phyloP scores from a whole-genome alignment of 441 rosid species.

The Brassica balearica region DNA sequence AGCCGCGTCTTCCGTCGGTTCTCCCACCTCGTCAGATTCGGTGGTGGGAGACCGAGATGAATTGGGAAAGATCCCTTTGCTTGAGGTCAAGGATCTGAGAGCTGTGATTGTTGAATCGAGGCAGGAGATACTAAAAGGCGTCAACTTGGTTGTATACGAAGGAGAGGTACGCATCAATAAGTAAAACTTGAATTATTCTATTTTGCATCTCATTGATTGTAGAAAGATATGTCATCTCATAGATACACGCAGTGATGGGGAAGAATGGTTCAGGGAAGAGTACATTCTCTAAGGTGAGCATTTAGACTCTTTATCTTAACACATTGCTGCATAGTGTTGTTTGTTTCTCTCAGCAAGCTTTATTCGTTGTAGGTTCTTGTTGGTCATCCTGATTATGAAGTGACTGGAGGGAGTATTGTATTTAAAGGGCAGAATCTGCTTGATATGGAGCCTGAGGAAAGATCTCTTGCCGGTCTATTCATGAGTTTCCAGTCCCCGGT shows the following conservation, averaged over 20 bases:
- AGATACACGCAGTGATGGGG: conserved; percentile 97
- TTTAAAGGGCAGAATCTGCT: conserved; percentile 90
- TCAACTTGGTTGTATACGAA: conserved; percentile 67
- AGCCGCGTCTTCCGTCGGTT: conserved; percentile 43
- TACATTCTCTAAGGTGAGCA: conserved; percentile 81
- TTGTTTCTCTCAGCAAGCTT: conserved; percentile 14
- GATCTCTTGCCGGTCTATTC: conserved; percentile 97
- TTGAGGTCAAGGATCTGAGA: conserved; percentile 76
- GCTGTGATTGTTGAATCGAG: conserved; percentile 80
- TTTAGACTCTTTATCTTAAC: background rate
- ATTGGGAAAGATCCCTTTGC: conserved; percentile 59
- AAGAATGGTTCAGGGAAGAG: conserved; percentile 99
- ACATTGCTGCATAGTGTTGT: conserved; percentile 4
- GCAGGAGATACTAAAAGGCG: conserved; percentile 86
- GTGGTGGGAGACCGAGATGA: conserved; percentile 31
- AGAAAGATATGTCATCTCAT: background rate
- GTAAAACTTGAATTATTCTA: background rate
- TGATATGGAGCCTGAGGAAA: conserved; percentile 92
- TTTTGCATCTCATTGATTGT: background rate
- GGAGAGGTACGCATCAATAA: conserved; percentile 69
- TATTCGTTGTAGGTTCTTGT: conserved; percentile 72
- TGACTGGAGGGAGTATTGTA: conserved; percentile 81
- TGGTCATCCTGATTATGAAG: conserved; percentile 96
- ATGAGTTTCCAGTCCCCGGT: conserved; percentile 98
- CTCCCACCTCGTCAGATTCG: conserved; percentile 38